Evolutionary conservation across 2,329 filamentous ascomycete species (phyloP).

Genomic region (Colletotrichum shisoi): DNA sequence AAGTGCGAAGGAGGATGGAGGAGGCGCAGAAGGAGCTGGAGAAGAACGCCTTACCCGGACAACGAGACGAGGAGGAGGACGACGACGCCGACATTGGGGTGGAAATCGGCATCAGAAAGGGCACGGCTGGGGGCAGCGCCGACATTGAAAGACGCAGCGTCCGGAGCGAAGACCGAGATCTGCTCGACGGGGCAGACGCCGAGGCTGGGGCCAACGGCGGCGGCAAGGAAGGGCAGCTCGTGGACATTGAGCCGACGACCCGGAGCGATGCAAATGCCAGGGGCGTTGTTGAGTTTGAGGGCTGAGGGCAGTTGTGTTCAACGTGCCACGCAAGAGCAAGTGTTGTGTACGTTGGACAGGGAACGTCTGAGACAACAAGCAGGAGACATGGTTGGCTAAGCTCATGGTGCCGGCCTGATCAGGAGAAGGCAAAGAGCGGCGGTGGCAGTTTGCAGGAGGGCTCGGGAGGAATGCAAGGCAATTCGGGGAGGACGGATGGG

Average conservation of each 20-base stretch:
- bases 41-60: constrained; percentile 73
- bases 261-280: constrained; percentile 46
- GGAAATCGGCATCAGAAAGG: constrained; percentile 53
- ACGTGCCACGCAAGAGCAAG: neutral
- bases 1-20: constrained; percentile 91
- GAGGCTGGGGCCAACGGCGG: constrained; percentile 62
- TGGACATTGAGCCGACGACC: constrained; percentile 47
- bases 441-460: constrained; percentile 9
- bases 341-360: neutral
- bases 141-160: constrained; percentile 71
- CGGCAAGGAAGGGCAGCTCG: constrained; percentile 47
- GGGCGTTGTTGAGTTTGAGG: constrained; percentile 56
- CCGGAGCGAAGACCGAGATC: constrained; percentile 71
- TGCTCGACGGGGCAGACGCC: constrained; percentile 78
- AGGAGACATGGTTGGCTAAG: constrained; percentile 5
- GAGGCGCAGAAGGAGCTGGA: constrained; percentile 93
- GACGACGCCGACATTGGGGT: constrained; percentile 65
- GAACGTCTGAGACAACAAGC: neutral
- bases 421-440: constrained; percentile 6
- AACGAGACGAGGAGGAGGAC: constrained; percentile 73
- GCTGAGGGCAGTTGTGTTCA: constrained; percentile 41
- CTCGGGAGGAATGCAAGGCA: constrained; percentile 21
- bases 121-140: constrained; percentile 52
- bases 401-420: neutral
- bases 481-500: constrained; percentile 9